These are phyloP conservation scores for Pyropia yezoensis DNA, from an alignment of 23 red algal species.

Conservation along the genomic window DNA sequence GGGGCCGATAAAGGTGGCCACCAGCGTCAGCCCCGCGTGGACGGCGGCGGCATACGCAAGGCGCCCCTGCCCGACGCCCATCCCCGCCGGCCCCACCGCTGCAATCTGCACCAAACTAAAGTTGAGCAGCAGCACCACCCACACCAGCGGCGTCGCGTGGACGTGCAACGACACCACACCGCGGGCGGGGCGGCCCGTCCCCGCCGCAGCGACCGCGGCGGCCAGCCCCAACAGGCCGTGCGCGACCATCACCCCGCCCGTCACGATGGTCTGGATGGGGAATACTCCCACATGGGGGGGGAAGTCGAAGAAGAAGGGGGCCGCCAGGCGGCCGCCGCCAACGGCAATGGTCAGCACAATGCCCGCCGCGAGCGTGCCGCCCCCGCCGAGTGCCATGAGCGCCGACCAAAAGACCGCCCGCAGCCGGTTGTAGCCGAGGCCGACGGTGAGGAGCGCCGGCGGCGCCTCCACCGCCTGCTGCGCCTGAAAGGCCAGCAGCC, in stretches of 20 bases:
- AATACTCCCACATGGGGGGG: conserved; percentile 34
- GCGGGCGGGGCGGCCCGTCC: neutral
- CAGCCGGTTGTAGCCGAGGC: conserved; percentile 8
- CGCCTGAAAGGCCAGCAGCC: conserved; percentile 29
- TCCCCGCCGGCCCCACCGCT: neutral
- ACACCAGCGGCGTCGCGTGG: conserved; percentile 12
- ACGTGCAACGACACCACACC: conserved; percentile 10
- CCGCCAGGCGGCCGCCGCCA: conserved; percentile 9
- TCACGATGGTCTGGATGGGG: conserved; percentile 29
- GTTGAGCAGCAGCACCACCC: conserved; percentile 39
- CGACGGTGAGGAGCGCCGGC: too few species aligned
- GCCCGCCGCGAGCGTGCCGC: conserved; percentile 32
- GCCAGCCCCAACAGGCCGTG: conserved; percentile 6
- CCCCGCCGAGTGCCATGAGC: conserved; percentile 26
- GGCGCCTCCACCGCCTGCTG: conserved; percentile 8
- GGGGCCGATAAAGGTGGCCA: conserved; percentile 24
- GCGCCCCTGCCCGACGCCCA: neutral
- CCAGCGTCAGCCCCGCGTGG: conserved; percentile 38
- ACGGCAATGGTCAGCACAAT: conserved; percentile 17
- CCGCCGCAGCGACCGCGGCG: neutral
- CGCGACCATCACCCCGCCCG: conserved; percentile 31
- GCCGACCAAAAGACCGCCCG: conserved; percentile 42
- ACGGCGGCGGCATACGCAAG: conserved; percentile 6
- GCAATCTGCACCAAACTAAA: conserved; percentile 34
- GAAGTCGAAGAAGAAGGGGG: conserved; percentile 2